Conservation (phyloP, 2,329 filamentous ascomycete genomes). For the Aureobasidium musti region DNA sequence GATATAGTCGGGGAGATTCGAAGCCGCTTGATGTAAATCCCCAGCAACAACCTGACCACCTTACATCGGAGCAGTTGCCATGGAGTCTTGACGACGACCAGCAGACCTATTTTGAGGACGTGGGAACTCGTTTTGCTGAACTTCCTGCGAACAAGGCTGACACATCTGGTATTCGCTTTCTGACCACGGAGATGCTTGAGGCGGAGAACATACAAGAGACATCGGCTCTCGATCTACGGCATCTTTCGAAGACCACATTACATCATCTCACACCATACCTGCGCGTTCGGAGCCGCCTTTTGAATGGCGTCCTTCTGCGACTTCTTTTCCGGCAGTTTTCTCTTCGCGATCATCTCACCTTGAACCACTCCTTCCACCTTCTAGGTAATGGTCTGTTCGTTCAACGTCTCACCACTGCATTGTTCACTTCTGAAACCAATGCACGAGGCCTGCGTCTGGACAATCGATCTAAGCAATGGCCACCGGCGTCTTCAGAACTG, state of each 20-base stretch:
- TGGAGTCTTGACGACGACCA: slow-evolving; percentile 62
- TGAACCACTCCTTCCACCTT: slow-evolving; percentile 80
- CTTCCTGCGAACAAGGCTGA: background rate
- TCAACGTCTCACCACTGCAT: slow-evolving; percentile 73
- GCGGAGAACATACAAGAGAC: background rate
- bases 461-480: slow-evolving; percentile 71
- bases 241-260: background rate
- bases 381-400: slow-evolving; percentile 83
- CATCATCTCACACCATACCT: slow-evolving; percentile 43
- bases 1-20: background rate
- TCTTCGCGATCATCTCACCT: slow-evolving; percentile 68
- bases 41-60: background rate
- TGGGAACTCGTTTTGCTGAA: slow-evolving; percentile 15
- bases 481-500: slow-evolving; percentile 91
- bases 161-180: background rate
- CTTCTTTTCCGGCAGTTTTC: slow-evolving; percentile 75
- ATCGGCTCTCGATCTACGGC: background rate
- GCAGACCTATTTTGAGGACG: slow-evolving; percentile 43
- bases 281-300: slow-evolving; percentile 69
- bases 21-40: background rate
- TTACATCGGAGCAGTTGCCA: slow-evolving; percentile 33
- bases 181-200: background rate
- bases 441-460: slow-evolving; percentile 81
- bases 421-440: slow-evolving; percentile 79
- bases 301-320: slow-evolving; percentile 74